phyloP scores from a whole-genome alignment of 2,329 filamentous ascomycete species.

The Fusarium scirpi region DNA sequence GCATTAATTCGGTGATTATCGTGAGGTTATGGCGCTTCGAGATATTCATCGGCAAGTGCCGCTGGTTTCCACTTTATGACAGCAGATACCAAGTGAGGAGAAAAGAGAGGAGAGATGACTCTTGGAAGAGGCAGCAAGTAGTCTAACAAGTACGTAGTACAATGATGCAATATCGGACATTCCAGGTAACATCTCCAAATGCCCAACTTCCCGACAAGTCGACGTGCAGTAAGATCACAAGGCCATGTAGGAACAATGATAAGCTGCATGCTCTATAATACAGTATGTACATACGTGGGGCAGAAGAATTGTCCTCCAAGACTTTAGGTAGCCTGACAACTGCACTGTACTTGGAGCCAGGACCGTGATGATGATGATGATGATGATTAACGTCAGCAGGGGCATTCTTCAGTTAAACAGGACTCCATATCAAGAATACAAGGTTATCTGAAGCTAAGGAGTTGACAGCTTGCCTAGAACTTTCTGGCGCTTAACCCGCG shows the following conservation, averaged over 20 bases:
- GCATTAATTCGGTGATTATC: constrained; percentile 10
- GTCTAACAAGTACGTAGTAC: background rate
- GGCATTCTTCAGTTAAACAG: background rate
- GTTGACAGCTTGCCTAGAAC: constrained; percentile 26
- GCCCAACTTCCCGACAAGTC: background rate
- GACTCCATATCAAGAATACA: background rate
- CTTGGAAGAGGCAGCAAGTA: background rate
- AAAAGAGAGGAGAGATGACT: background rate
- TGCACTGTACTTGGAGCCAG: background rate
- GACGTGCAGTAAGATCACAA: constrained; percentile 10
- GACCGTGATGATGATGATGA: constrained; percentile 4
- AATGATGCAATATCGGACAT: background rate
- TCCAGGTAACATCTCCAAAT: background rate
- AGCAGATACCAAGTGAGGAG: constrained; percentile 1
- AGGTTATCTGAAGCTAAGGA: constrained; percentile 19
- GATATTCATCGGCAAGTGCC: constrained; percentile 12
- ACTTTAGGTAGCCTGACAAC: background rate
- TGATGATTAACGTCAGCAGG: background rate
- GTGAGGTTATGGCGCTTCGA: constrained; percentile 12
- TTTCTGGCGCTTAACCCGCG: constrained; percentile 43
- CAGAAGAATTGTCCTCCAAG: background rate
- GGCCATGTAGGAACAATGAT: constrained; percentile 6
- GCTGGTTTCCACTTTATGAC: constrained; percentile 24
- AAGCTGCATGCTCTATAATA: constrained; percentile 38
- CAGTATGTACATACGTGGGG: constrained; percentile 22